phyloP scores from a whole-genome alignment of 2,329 filamentous ascomycete genomes.

The Colletotrichum spaethianum region DNA sequence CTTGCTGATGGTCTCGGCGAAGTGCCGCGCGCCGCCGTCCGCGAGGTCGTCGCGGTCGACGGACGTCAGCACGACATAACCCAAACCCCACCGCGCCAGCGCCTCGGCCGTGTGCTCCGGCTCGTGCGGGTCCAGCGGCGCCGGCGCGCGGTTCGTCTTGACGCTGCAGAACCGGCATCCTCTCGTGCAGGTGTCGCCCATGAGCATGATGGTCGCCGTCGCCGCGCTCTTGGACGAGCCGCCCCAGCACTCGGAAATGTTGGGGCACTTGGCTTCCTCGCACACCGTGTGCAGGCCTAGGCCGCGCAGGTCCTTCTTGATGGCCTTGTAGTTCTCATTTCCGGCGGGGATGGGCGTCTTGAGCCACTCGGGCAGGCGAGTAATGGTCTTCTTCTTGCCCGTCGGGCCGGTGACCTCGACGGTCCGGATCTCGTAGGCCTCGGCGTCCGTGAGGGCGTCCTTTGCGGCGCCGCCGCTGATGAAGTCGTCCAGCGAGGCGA shows the following conservation, averaged over 20 bases:
- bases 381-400: constrained; percentile 75
- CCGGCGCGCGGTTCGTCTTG: constrained; percentile 83
- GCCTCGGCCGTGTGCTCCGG: constrained; percentile 98
- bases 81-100: constrained; percentile 90
- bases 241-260: constrained; percentile 98
- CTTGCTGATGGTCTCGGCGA: constrained; percentile 92
- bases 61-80: constrained; percentile 94
- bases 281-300: constrained; percentile 95
- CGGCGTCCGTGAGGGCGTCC: constrained; percentile 59
- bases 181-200: constrained; percentile 98
- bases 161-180: constrained; percentile 98
- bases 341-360: constrained; percentile 94
- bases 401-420: constrained; percentile 73
- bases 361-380: constrained; percentile 90
- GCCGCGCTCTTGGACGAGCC: constrained; percentile 89
- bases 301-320: constrained; percentile 93
- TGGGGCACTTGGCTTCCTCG: constrained; percentile 96
- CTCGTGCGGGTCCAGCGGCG: constrained; percentile 93
- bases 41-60: constrained; percentile 94
- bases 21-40: constrained; percentile 91
- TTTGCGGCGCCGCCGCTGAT: constrained; percentile 54
- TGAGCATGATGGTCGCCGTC: constrained; percentile 98
- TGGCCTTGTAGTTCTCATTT: constrained; percentile 88
- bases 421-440: constrained; percentile 73
- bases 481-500: constrained; percentile 73